A percentile compares a stretch with the other conserved stretches of the same genome.
These are phyloP conservation scores for Carpinus fangiana DNA, from an alignment of 306 rosid species.

Conservation along the genomic window DNA sequence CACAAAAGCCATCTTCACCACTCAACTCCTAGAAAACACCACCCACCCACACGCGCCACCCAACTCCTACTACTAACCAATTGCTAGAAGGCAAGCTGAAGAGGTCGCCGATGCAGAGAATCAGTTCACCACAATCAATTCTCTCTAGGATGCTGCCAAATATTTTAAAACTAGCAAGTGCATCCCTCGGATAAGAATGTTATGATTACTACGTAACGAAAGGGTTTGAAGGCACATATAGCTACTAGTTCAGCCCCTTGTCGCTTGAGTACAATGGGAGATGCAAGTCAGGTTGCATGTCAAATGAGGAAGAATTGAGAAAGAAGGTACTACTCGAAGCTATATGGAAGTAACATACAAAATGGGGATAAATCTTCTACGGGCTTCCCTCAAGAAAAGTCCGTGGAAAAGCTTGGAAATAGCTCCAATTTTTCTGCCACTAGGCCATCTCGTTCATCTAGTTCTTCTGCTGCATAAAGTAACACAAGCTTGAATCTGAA, in stretches of 20 bases:
- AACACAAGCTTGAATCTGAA: not conserved
- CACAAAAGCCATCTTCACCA: too few species aligned
- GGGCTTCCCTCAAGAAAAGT: not conserved
- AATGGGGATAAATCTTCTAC: not conserved
- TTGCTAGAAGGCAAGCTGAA: too few species aligned
- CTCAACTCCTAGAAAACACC: too few species aligned
- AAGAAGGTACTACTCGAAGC: not conserved
- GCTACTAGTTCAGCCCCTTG: not conserved
- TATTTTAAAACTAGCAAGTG: too few species aligned
- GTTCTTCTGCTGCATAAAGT: not conserved
- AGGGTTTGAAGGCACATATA: not conserved
- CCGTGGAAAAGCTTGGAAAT: not conserved
- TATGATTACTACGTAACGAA: not conserved
- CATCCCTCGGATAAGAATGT: too few species aligned
- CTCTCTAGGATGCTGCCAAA: too few species aligned
- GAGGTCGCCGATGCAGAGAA: too few species aligned
- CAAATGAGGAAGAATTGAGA: not conserved
- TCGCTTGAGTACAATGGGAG: not conserved
- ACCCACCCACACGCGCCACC: too few species aligned
- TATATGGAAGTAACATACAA: not conserved
- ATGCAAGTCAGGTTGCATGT: not conserved
- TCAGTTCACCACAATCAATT: too few species aligned
- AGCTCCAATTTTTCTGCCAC: not conserved
- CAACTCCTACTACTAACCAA: too few species aligned
- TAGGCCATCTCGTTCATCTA: not conserved